These are phyloP conservation scores for Podaxis mareebaensis DNA, from an alignment of 768 basidiomycete species.

Conservation along the genomic window DNA sequence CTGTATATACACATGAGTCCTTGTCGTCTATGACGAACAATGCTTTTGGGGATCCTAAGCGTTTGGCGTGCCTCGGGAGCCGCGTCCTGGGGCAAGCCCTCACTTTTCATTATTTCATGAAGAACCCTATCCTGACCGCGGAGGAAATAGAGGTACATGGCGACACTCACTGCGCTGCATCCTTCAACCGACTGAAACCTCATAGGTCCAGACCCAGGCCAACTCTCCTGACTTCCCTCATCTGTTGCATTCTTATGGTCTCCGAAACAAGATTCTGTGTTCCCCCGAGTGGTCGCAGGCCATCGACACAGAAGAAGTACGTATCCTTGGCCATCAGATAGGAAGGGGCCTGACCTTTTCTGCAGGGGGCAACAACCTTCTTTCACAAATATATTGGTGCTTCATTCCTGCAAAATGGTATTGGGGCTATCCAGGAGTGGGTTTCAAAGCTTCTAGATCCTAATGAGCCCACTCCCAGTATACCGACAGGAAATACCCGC, in stretches of 20 bases:
- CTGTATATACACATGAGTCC: constrained; percentile 55
- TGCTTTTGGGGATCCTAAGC: constrained; percentile 59
- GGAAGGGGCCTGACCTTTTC: background rate
- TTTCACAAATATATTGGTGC: constrained; percentile 69
- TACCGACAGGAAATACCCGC: constrained; percentile 13
- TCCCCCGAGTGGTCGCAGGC: constrained; percentile 35
- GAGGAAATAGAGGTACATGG: constrained; percentile 45
- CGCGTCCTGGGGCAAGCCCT: constrained; percentile 53
- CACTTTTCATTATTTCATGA: constrained; percentile 48
- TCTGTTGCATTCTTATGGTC: constrained; percentile 36
- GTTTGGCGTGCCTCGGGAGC: constrained; percentile 59
- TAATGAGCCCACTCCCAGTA: constrained; percentile 21
- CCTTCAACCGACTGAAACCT: background rate
- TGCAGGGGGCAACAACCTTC: constrained; percentile 55
- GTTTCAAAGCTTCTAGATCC: constrained; percentile 59
- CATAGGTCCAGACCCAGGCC: background rate
- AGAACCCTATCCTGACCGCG: constrained; percentile 42
- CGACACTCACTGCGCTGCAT: background rate
- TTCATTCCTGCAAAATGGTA: constrained; percentile 59
- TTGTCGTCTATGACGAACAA: constrained; percentile 35
- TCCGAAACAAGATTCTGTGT: constrained; percentile 55
- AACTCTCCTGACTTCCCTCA: background rate
- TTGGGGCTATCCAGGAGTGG: constrained; percentile 52
- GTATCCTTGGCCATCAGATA: background rate
- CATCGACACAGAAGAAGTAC: constrained; percentile 22